Evolutionary conservation across 2,329 filamentous ascomycete species (phyloP).

Genomic region (Fusarium acutatum): DNA sequence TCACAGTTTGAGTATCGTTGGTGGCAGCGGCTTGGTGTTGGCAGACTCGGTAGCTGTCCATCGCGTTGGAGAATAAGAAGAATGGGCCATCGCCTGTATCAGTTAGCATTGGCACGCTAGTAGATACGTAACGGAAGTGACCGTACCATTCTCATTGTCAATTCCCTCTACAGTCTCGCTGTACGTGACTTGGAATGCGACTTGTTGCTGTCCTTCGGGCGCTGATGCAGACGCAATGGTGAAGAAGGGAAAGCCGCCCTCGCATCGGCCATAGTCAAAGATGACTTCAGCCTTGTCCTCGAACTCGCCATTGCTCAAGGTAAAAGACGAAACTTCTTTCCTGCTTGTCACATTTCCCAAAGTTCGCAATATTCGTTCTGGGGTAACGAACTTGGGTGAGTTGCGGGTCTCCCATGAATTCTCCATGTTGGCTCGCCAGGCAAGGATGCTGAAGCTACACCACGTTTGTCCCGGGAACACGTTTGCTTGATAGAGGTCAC

Average conservation of each 20-base stretch:
- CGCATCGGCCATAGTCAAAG: not conserved
- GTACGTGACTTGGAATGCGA: not conserved
- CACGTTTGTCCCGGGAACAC: too few relatives aligned
- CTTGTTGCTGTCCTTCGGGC: not conserved
- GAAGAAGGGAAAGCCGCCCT: not conserved
- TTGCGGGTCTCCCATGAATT: too few relatives aligned
- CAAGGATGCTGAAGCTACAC: too few relatives aligned
- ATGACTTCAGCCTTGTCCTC: not conserved
- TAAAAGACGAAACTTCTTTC: rapidly evolving
- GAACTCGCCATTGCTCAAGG: not conserved
- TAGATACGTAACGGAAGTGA: rapidly evolving
- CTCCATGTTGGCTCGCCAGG: not conserved
- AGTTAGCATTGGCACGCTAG: not conserved
- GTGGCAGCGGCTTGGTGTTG: not conserved
- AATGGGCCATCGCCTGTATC: not conserved
- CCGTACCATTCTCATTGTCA: not conserved
- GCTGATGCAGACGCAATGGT: not conserved
- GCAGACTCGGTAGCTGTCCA: slow-evolving; percentile 3
- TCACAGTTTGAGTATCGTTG: not conserved
- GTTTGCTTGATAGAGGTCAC: rapidly evolving
- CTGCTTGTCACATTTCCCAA: rapidly evolving
- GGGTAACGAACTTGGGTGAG: not conserved
- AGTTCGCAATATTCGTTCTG: not conserved
- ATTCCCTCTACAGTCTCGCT: slow-evolving; percentile 1
- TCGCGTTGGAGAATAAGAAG: not conserved